These are phyloP conservation scores for Guillardia theta DNA, from an alignment of 78 protist genomes.

Conservation along the genomic window DNA sequence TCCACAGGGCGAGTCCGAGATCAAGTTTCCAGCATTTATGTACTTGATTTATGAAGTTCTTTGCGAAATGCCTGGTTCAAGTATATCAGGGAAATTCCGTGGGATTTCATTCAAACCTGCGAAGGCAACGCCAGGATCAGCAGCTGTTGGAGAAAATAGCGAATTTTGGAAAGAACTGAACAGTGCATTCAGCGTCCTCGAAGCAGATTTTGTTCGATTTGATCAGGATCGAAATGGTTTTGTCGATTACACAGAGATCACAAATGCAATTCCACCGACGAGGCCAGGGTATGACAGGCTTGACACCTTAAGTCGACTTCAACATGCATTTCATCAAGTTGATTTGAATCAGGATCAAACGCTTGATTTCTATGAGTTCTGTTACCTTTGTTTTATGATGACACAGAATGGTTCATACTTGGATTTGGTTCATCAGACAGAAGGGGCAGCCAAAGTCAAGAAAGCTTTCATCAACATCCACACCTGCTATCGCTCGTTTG, in stretches of 20 bases:
- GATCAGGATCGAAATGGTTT: background rate
- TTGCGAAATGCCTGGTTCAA: background rate
- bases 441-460: background rate
- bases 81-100: background rate
- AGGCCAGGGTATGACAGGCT: background rate
- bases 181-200: background rate
- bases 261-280: background rate
- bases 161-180: background rate
- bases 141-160: background rate
- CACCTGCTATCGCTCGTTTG: background rate
- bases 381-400: background rate
- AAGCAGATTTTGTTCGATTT: background rate
- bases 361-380: conserved; percentile 13
- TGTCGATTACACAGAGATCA: background rate
- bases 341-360: background rate
- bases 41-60: background rate
- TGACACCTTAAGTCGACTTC: background rate
- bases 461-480: background rate
- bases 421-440: background rate
- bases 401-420: conserved; percentile 7
- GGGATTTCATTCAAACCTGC: background rate
- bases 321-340: background rate
- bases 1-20: background rate
- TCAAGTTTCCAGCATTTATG: background rate
- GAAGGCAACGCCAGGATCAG: background rate